Evolutionary conservation across 129 eudicot genomes (phyloP).

Genomic region (Smallanthus sonchifolius): DNA sequence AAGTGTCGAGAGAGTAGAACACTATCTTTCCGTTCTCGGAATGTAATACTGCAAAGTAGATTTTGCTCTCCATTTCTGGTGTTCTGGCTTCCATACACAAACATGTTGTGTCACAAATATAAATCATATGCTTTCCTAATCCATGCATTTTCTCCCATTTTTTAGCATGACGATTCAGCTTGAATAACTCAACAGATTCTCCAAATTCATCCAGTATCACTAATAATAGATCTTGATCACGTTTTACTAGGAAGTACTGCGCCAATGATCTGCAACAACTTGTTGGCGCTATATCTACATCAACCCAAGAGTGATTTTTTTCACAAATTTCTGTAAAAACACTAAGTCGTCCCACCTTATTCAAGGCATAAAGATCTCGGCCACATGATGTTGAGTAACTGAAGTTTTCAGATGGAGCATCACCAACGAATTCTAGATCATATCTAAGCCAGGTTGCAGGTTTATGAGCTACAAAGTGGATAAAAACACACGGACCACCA

Average conservation of each 20-base stretch:
- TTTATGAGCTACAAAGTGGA: background rate
- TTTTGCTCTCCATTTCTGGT: constrained; percentile 14
- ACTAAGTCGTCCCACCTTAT: background rate
- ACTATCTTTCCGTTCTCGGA: background rate
- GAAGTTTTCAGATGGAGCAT: background rate
- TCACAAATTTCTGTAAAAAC: background rate
- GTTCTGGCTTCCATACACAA: background rate
- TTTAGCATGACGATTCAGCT: background rate
- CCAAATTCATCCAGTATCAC: background rate
- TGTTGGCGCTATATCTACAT: background rate
- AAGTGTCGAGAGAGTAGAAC: constrained; percentile 24
- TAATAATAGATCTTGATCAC: background rate
- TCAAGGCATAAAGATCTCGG: constrained; percentile 1
- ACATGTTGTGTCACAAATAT: background rate
- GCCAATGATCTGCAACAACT: too few relatives aligned
- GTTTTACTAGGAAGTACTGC: background rate
- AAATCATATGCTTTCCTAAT: constrained; percentile 13
- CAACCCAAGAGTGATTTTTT: background rate
- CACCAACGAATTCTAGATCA: background rate
- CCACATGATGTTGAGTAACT: background rate
- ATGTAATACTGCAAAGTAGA: constrained; percentile 11
- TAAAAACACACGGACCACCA: background rate
- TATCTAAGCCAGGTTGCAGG: background rate
- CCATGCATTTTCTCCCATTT: constrained; percentile 8
- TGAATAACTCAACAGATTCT: background rate